These are phyloP conservation scores for Cystobasidium tubakii DNA, from an alignment of 768 basidiomycete species.

Conservation along the genomic window DNA sequence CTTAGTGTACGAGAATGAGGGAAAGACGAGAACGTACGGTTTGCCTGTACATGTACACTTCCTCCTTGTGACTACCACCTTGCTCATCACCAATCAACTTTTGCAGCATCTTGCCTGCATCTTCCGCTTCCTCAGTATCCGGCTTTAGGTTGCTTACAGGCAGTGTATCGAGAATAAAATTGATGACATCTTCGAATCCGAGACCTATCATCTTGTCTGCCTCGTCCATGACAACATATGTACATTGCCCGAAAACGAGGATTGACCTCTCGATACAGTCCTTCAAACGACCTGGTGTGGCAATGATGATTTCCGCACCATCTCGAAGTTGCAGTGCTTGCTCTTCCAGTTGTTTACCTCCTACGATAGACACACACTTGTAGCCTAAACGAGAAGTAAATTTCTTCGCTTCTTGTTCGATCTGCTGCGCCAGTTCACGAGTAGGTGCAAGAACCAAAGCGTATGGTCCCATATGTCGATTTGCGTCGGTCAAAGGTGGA, in stretches of 20 bases:
- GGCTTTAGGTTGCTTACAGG: slow-evolving; percentile 83
- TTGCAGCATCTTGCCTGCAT: slow-evolving; percentile 71
- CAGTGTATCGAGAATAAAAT: slow-evolving; percentile 87
- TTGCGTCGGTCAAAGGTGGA: slow-evolving; percentile 82
- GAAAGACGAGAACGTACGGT: slow-evolving; percentile 38
- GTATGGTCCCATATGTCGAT: slow-evolving; percentile 86
- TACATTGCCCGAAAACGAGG: slow-evolving; percentile 90
- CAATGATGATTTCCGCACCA: slow-evolving; percentile 97
- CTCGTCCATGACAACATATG: slow-evolving; percentile 99
- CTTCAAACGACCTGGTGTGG: slow-evolving; percentile 95
- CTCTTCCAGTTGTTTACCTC: slow-evolving; percentile 94
- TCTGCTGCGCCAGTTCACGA: slow-evolving; percentile 90
- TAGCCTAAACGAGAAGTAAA: slow-evolving; percentile 86
- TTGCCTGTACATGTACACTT: slow-evolving; percentile 43
- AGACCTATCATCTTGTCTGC: slow-evolving; percentile 98
- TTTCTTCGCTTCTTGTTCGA: slow-evolving; percentile 82
- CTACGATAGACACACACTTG: slow-evolving; percentile 94
- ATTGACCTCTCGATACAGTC: slow-evolving; percentile 95
- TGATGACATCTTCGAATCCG: slow-evolving; percentile 89
- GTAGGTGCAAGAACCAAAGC: slow-evolving; percentile 90
- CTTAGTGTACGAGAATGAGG: not conserved
- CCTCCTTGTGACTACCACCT: slow-evolving; percentile 14
- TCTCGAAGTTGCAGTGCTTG: slow-evolving; percentile 97
- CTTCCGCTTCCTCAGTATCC: slow-evolving; percentile 60
- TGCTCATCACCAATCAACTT: slow-evolving; percentile 48